Evolutionary conservation across 257 asterid genomes (phyloP).

Genomic region (Thymus quinquecostatus): DNA sequence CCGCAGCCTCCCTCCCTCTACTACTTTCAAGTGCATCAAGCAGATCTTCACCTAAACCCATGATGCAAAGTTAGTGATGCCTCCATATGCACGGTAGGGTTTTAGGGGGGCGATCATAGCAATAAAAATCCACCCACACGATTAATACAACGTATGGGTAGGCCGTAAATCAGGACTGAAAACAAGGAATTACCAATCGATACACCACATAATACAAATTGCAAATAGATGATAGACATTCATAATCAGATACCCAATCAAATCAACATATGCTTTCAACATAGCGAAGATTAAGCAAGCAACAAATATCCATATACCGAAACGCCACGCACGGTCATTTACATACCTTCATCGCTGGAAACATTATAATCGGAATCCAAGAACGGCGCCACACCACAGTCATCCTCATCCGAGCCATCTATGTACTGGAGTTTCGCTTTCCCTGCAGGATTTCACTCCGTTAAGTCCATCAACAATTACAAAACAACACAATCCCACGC

Average conservation of each 20-base stretch:
- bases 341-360: slow-evolving; percentile 33
- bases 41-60: slow-evolving; percentile 38
- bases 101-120: background rate
- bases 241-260: background rate
- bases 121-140: background rate
- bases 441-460: slow-evolving; percentile 33
- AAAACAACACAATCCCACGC: slow-evolving; percentile 3
- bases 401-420: slow-evolving; percentile 47
- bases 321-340: background rate
- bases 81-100: background rate
- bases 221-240: background rate
- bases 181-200: background rate
- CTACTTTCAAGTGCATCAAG: slow-evolving; percentile 28
- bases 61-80: slow-evolving; percentile 15
- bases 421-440: slow-evolving; percentile 36
- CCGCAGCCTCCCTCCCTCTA: slow-evolving; percentile 22
- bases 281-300: background rate
- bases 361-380: slow-evolving; percentile 42
- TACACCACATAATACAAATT: background rate
- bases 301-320: background rate
- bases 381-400: background rate
- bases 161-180: background rate
- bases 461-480: slow-evolving; percentile 13
- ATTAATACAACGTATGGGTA: background rate
- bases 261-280: background rate